Evolutionary conservation across 179 eudicot species (phyloP), one percentile per base, ranked within the genome.

Genomic region (Silene vulgaris): DNA sequence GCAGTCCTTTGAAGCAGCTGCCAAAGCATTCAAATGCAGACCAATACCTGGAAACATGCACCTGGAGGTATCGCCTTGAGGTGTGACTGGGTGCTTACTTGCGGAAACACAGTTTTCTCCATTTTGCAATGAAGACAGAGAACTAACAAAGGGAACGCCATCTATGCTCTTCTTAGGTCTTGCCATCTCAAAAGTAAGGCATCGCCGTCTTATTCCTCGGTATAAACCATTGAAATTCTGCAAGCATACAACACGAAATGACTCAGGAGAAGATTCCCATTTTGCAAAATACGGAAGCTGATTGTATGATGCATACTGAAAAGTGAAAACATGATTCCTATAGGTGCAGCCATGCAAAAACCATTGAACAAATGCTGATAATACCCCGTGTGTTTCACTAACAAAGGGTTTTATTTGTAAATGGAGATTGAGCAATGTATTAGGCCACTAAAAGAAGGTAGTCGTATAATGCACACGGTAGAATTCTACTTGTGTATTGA

Each of bases 11-110:
- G 96, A 80, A 71, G 91, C 82, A 70, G 87, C 75, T 56, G 97
- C 91, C 59, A 94, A 86, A 73, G 97, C 89, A 85, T 94, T 94
- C 57, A 94, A 82, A 81, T 94, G 98, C 86, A 94, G 86, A 68
- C 98, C 98, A 69, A 94, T 92, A 54, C 96, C 91, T 54, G 96
- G 89, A 43, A 90, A 67, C 40, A 83, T 65, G 74, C 87, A 29
- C 74, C 82, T 78, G n/a, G 90, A 75, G 64, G 97, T 81, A 69
- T 87, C 89, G 71, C 78, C 82, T 71, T 80, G 76, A 37, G 83
- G 73, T 73, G 84, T 87, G 40, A 65, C 78, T 29, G 81, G 73
- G 23, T 80, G 85, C 79, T 81, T 88, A 65, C 79, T 82, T 5
- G 43, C 75, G 30, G 82, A 76, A 45, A 74, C 72, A 52, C 76